Evolutionary conservation across 805 yeast species (phyloP), one percentile per base, ranked within the genome.

Genomic region (Myxozyma lipomycoides): DNA sequence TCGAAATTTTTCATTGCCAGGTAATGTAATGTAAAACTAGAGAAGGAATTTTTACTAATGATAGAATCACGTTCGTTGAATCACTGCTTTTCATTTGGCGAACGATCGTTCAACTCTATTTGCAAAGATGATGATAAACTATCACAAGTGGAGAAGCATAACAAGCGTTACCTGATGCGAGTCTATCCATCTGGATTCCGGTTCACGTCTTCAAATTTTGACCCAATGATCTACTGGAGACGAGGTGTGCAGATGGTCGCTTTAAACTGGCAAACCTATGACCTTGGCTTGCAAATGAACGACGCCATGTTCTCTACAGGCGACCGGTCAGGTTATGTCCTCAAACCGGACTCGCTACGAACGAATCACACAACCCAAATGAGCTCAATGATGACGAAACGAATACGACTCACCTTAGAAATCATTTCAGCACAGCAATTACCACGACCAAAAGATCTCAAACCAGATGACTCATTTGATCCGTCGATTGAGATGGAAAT

Each of bases 191-290:
- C 95, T 1, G 82, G 81, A 5, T 77, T 82, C 49, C 70, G 97
- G 37, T 75, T 86, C 56, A 82, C 74, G 46, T 88, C 96, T 1
- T 75, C 86, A 2, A 93, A 93, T 62, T 90, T 87, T 63, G 77
- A 77, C 40, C 98, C 98, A 0, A 67, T 86, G 1, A 66, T 67
- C 0, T 88, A 79, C 62, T 93, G 99, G 98, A 74, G 74, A 44
- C 71, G 77, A 42, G 99, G 99, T 0, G 83, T 78, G 9, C 98
- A 93, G 64, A 79, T 93, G 88, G 98, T 86, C 3, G 98, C 98
- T 0, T 83, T 96, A 0, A 93, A 91, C 64, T 91, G 97, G 97
- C 98, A 91, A 67, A 83, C 93, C 0, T 83, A 79, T 64, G 98
- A 93, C 63, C 51, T 81, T 17, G 96, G 97, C 0, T 91, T 90